phyloP scores from a whole-genome alignment of 2,329 filamentous ascomycete genomes.

The Ophiosphaerella herpotricha region DNA sequence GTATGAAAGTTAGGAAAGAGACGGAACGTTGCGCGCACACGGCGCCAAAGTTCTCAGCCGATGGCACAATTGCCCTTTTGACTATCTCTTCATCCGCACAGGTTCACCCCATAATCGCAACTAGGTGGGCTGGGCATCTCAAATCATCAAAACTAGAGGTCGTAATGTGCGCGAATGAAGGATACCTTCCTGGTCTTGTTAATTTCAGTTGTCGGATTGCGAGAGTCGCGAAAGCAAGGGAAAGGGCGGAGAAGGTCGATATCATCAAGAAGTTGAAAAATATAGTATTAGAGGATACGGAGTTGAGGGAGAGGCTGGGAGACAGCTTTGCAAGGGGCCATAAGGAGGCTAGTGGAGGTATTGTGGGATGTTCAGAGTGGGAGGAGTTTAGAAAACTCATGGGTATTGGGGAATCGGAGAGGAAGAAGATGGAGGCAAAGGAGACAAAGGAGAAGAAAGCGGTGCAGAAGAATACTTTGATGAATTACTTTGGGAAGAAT shows the following conservation, averaged over 20 bases:
- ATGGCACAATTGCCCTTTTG: slow-evolving; percentile 66
- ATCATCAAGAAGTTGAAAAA: slow-evolving; percentile 64
- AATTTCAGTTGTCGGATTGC: slow-evolving; percentile 71
- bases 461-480: slow-evolving; percentile 39
- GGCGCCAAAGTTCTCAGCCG: slow-evolving; percentile 66
- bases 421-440: slow-evolving; percentile 40
- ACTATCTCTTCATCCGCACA: slow-evolving; percentile 65
- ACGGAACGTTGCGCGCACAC: slow-evolving; percentile 65
- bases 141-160: slow-evolving; percentile 64
- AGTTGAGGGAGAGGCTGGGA: slow-evolving; percentile 58
- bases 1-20: slow-evolving; percentile 64
- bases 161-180: slow-evolving; percentile 69
- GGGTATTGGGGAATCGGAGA: slow-evolving; percentile 61
- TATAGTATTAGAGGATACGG: slow-evolving; percentile 50
- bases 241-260: slow-evolving; percentile 59
- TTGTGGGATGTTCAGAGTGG: slow-evolving; percentile 64
- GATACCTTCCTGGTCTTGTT: slow-evolving; percentile 65
- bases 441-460: slow-evolving; percentile 40
- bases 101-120: slow-evolving; percentile 70
- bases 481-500: slow-evolving; percentile 37
- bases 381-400: slow-evolving; percentile 66
- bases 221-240: slow-evolving; percentile 57
- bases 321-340: slow-evolving; percentile 69
- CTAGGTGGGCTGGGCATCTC: slow-evolving; percentile 67
- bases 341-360: slow-evolving; percentile 69